A percentile compares a stretch with the other conserved stretches of the same genome.
phyloP scores from a whole-genome alignment of 495 filamentous ascomycete species.

The Aspergillus homomorphus region DNA sequence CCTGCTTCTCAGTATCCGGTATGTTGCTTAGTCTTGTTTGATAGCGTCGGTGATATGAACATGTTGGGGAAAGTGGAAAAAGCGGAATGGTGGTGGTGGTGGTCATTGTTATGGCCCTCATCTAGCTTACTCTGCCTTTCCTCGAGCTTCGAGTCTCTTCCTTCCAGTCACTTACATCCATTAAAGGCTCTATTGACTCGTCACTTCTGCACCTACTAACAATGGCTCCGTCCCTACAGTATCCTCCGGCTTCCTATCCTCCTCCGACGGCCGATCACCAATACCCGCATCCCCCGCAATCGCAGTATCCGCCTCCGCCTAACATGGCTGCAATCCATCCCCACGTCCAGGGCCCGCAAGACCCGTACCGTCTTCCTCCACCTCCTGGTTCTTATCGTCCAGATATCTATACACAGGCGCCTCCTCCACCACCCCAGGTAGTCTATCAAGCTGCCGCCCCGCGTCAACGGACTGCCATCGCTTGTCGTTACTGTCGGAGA shows the following conservation, averaged over 20 bases:
- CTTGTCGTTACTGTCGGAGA: conserved; percentile 78
- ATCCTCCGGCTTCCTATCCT: conserved; percentile 42
- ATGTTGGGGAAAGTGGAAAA: background rate
- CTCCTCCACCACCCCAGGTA: conserved; percentile 44
- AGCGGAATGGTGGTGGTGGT: background rate
- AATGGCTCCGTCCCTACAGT: conserved; percentile 19
- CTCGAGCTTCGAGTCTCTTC: conserved; percentile 12
- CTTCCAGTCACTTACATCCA: background rate
- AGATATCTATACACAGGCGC: conserved; percentile 46
- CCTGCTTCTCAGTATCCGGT: conserved; percentile 43
- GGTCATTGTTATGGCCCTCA: background rate
- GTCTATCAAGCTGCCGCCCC: conserved; percentile 67
- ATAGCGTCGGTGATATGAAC: background rate
- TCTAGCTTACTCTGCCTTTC: conserved; percentile 6
- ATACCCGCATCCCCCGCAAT: conserved; percentile 28
- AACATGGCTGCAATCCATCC: conserved; percentile 44
- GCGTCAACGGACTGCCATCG: conserved; percentile 77
- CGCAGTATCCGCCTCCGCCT: conserved; percentile 37
- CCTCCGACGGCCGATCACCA: conserved; percentile 36
- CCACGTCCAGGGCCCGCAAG: conserved; percentile 32
- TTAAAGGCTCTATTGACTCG: conserved; percentile 8
- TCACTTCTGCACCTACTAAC: conserved; percentile 3
- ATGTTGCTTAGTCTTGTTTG: conserved; percentile 22
- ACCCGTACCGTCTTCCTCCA: conserved; percentile 41
- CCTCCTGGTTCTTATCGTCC: conserved; percentile 43